Base-by-base conservation (phyloP, 2,329 filamentous ascomycete species). In the Sarocladiaceae sp. region DNA sequence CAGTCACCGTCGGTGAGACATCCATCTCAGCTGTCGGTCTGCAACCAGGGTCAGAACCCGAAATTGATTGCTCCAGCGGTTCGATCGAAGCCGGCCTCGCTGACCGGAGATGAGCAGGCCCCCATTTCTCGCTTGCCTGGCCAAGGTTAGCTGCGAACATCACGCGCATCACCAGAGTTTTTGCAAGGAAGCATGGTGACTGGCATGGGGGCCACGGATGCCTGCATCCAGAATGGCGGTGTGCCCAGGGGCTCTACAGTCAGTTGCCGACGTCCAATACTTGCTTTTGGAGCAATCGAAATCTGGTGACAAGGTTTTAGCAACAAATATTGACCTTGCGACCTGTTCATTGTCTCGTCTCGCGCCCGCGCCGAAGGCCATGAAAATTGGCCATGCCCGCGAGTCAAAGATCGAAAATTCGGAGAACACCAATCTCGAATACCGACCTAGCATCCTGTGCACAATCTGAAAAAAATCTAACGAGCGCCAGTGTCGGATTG, bases 1-100 rank as follows among this genome's bases (percentile, higher is more conserved):
- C 37, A 23, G 37, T 41, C 37, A 41, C 37, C 37, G 37, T 41
- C 37, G 37, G 37, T 41, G 37, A 41, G 37, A 41, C 37, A 41
- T 41, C 23, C 37, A 27, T 41, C 6, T 16, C 11, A 12, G 29
- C 20, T 41, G 37, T 41, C 37, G 37, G 37, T 41, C 37, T n/a
- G n/a, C n/a, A n/a, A n/a, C n/a, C n/a, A n/a, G n/a, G 34, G 34
- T 7, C 34, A 39, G 34, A 19, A 39, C 34, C 34, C 34, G 34
- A 19, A 39, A 21, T n/a, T 24, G 37, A n/a, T n/a, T n/a, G 21
- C 34, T 39, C 20, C 37, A 41, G 37, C 37, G 19, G 29, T 41
- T 21, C 6, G 29, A 16, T 27, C 16, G 37, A 21, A n/a, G n/a
- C 37, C 37, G 37, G 29, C 37, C 26, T 41, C 37, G 37, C 37